phyloP scores from a whole-genome alignment of 805 yeast species.

The Hanseniaspora osmophila region DNA sequence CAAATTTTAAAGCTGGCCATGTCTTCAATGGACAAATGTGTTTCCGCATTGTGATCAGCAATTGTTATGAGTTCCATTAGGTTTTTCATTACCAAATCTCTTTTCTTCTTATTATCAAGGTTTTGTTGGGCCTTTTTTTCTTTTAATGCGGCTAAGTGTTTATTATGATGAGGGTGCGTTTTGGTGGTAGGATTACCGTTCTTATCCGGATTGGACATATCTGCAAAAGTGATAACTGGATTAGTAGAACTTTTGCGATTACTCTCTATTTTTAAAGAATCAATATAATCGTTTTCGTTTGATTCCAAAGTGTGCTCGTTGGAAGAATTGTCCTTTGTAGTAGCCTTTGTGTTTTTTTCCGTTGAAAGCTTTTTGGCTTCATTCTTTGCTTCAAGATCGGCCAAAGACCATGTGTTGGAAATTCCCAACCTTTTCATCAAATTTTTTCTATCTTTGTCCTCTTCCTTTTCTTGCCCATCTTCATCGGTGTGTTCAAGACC shows the following conservation, averaged over 20 bases:
- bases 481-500: constrained; percentile 1
- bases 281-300: too few species aligned
- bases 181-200: background rate
- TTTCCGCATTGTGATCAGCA: constrained; percentile 22
- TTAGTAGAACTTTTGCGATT: too few species aligned
- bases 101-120: background rate
- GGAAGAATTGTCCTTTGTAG: background rate
- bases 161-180: background rate
- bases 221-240: too few species aligned
- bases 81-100: background rate
- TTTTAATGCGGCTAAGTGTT: background rate
- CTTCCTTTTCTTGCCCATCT: background rate
- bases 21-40: constrained; percentile 19
- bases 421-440: constrained; percentile 18
- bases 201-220: background rate
- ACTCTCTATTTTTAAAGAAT: too few species aligned
- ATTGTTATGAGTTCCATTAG: constrained; percentile 14
- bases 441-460: constrained; percentile 11
- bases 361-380: background rate
- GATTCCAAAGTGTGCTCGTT: too few species aligned
- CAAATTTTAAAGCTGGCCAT: constrained; percentile 19
- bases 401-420: background rate
- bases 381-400: background rate
- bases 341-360: background rate
- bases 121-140: background rate